Conservation (phyloP, 1,284 basidiomycete genomes). For the Microbotryum silenes-acaulis region DNA sequence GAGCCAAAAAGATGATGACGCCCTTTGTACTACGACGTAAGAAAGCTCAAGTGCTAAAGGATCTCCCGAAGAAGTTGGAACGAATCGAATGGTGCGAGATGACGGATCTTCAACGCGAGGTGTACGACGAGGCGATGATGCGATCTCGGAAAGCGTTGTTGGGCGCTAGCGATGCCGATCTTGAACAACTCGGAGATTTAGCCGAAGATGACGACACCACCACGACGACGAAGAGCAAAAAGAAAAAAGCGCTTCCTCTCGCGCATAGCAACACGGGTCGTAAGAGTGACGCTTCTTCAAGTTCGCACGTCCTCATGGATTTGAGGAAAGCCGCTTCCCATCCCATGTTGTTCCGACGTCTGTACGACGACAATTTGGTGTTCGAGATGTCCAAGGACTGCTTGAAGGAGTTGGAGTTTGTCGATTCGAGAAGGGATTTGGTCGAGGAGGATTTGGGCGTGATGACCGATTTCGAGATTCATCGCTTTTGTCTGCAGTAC, state of each 20-base stretch:
- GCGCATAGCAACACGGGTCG: constrained; percentile 15
- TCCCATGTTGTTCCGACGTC: constrained; percentile 84
- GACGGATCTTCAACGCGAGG: constrained; percentile 69
- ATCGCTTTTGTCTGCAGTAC: constrained; percentile 67
- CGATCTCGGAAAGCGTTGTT: constrained; percentile 74
- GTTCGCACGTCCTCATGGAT: constrained; percentile 46
- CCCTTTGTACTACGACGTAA: constrained; percentile 93
- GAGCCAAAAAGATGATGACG: constrained; percentile 96
- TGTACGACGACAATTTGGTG: constrained; percentile 71
- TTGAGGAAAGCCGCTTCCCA: constrained; percentile 76
- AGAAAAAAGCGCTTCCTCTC: constrained; percentile 11
- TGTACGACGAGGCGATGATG: constrained; percentile 78
- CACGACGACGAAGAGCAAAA: constrained; percentile 18
- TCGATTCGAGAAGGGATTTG: constrained; percentile 62
- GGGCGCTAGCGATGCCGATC: constrained; percentile 45
- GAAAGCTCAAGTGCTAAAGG: constrained; percentile 88
- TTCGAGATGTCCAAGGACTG: constrained; percentile 69
- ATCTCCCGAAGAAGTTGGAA: constrained; percentile 86
- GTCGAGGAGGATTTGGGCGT: constrained; percentile 48
- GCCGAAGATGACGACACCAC: constrained; percentile 25
- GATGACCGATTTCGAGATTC: constrained; percentile 91
- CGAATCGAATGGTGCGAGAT: constrained; percentile 90
- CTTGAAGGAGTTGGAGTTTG: constrained; percentile 83
- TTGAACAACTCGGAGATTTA: constrained; percentile 36
- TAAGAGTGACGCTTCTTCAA: constrained; percentile 28